Base-by-base conservation (phyloP, 768 basidiomycete species). In the Russula lepida region DNA sequence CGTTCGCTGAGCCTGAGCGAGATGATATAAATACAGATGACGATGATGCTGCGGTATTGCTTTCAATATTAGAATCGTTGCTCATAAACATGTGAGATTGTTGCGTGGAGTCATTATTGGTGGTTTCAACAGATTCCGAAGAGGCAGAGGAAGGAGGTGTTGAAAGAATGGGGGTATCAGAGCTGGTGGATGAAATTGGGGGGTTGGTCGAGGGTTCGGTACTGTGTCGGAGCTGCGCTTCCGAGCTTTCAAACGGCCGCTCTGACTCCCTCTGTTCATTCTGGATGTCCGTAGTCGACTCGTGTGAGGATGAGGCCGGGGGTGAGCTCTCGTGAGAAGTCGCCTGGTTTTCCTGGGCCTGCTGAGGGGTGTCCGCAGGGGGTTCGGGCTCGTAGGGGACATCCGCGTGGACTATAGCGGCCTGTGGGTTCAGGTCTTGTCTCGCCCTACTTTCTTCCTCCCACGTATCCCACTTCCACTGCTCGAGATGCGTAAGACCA, bases 401-500 rank as follows among this genome's bases (percentile, higher is more conserved):
- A 15, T 78, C 76, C 12, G 68, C 69, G 6, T 71, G 62, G 7
- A 58, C 41, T 9, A 51, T 53, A 2, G 33, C 23, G 23, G 25
- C 17, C 3, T 50, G 62, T 0, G 62, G 52, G 25, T 75, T 76
- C 21, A 74, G 77, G 43, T 63, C 68, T 35, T 71, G 69, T 57
- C 80, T 79, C 1, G 76, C 77, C 41, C 72, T 76, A 64, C 86
- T 87, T 69, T 89, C 86, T 4, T 77, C 80, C 66, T 88, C 83
- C 89, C 89, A 92, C 6, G 77, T 77, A 52, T 92, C 90, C 88
- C 92, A 89, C 67, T 95, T 95, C 84, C 90, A 98, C 68, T 94
- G 84, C 64, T 98, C 95, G 64, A 98, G 84, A 74, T 98, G 94
- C 1, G 94, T 98, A 56, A 95, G 84, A 6, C 97, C 97, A 64